A percentile compares a stretch with the other conserved stretches of the same genome.
Conservation (phyloP, 2,329 filamentous ascomycete genomes). For the Xylariaceae sp. region DNA sequence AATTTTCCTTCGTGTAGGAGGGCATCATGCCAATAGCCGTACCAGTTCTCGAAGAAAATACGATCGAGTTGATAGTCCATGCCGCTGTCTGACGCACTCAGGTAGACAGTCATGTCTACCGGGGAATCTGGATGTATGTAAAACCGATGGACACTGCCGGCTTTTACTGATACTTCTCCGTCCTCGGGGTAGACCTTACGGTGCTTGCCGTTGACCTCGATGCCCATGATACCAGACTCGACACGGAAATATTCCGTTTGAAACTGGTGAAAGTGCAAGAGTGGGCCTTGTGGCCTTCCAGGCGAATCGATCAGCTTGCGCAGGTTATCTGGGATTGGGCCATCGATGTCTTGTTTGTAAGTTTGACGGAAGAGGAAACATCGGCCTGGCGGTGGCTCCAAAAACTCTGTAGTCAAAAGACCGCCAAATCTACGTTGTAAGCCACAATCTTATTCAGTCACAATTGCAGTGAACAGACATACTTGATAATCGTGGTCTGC, state of each 20-base stretch:
- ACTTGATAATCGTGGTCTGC: too few species aligned
- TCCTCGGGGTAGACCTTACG: constrained; percentile 23
- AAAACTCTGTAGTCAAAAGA: too few species aligned
- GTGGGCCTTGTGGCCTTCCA: constrained; percentile 19
- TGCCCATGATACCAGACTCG: constrained; percentile 22
- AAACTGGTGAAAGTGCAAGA: constrained; percentile 31
- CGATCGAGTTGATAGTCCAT: constrained; percentile 29
- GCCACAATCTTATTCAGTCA: too few species aligned
- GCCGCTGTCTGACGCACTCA: constrained; percentile 25
- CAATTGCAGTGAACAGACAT: too few species aligned
- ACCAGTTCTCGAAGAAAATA: too few species aligned
- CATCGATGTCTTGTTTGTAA: constrained; percentile 17
- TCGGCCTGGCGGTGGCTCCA: too few species aligned
- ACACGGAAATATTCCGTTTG: constrained; percentile 32
- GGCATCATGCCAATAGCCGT: too few species aligned
- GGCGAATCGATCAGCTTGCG: constrained; percentile 2
- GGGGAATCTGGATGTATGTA: constrained; percentile 19
- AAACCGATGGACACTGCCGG: constrained; percentile 24
- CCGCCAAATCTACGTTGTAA: too few species aligned
- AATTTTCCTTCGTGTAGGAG: too few species aligned
- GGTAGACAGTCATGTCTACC: constrained; percentile 16
- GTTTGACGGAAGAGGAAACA: constrained; percentile 25
- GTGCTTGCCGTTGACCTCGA: constrained; percentile 28
- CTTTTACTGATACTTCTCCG: constrained; percentile 26
- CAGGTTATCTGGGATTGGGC: constrained; percentile 7